Base-by-base conservation (phyloP, 805 yeast species). In the Lachancea sp. region DNA sequence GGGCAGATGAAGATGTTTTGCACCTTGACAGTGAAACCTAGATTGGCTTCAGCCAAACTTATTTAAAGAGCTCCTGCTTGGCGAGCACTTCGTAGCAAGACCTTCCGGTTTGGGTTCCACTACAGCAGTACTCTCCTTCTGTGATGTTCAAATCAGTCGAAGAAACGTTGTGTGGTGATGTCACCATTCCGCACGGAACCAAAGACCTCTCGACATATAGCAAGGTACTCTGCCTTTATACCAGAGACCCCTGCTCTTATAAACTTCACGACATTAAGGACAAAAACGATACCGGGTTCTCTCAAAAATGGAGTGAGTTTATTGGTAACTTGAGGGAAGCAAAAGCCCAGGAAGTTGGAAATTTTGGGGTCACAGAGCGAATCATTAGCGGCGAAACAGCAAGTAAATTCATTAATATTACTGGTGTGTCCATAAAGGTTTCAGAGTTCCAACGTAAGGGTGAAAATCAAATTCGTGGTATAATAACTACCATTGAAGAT, bases 401-500 rank as follows among this genome's bases (percentile, higher is more conserved):
- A 5, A 35, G 48, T 11, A 42, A 44, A 9, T 54, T 53, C 17
- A 52, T 58, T 7, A 38, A 49, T 11, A 39, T 45, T 13, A 23
- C 49, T 12, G 48, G 44, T 12, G 23, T 50, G 8, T 48, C 57
- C 9, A 25, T 69, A 8, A 55, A 60, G 37, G 48, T 65, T 9
- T 46, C 66, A 6, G 71, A 68, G 45, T 54, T 58, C 34, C 37
- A 42, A n/a, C 50, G 49, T 11, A 42, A 45, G 5, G 51, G 42
- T 5, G 71, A 63, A 38, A 31, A 28, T 2, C 70, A 65, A 46
- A 43, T 61, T 22, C 62, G 71, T 45, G 73, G 73, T 17, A 50
- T 68, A 23, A 54, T 69, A 18, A 51, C 68, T 18, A 58, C 60
- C 3, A 48, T 60, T 26, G 65, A 59, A 41, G 48, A 57, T 29